These are phyloP conservation scores for Ramaria sp. DNA, from an alignment of 768 basidiomycete species.

Conservation along the genomic window DNA sequence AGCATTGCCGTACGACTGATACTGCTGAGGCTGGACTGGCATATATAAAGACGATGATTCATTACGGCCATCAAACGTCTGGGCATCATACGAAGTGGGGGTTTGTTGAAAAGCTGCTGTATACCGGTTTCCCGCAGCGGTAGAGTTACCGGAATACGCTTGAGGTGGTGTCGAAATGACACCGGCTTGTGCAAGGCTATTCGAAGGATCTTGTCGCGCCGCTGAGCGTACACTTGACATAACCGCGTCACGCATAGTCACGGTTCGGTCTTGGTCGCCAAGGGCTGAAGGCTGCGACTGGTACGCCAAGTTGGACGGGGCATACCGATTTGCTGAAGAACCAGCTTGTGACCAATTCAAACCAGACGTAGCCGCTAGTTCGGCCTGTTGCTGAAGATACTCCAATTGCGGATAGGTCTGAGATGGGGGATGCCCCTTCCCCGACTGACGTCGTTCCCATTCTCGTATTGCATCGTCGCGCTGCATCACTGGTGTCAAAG, in stretches of 20 bases:
- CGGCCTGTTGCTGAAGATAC: slow-evolving; percentile 87
- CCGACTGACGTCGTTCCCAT: slow-evolving; percentile 86
- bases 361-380: slow-evolving; percentile 59
- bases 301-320: slow-evolving; percentile 54
- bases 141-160: slow-evolving; percentile 45
- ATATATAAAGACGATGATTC: slow-evolving; percentile 46
- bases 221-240: slow-evolving; percentile 69
- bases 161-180: slow-evolving; percentile 71
- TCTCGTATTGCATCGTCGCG: slow-evolving; percentile 91
- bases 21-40: slow-evolving; percentile 79
- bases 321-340: slow-evolving; percentile 32
- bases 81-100: slow-evolving; percentile 10
- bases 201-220: slow-evolving; percentile 38
- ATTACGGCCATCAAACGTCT: neutral
- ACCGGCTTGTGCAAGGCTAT: slow-evolving; percentile 25
- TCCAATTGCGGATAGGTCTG: slow-evolving; percentile 86
- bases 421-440: slow-evolving; percentile 50
- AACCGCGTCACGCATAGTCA: slow-evolving; percentile 41
- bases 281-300: slow-evolving; percentile 54
- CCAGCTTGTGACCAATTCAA: slow-evolving; percentile 38
- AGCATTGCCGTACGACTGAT: slow-evolving; percentile 39
- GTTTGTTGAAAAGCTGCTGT: slow-evolving; percentile 40
- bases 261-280: slow-evolving; percentile 50
- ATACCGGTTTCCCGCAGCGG: slow-evolving; percentile 51
- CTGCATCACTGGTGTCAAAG: slow-evolving; percentile 87